These are phyloP conservation scores for Alternaria brassicicola DNA, from an alignment of 2,329 filamentous ascomycete genomes.

Conservation along the genomic window DNA sequence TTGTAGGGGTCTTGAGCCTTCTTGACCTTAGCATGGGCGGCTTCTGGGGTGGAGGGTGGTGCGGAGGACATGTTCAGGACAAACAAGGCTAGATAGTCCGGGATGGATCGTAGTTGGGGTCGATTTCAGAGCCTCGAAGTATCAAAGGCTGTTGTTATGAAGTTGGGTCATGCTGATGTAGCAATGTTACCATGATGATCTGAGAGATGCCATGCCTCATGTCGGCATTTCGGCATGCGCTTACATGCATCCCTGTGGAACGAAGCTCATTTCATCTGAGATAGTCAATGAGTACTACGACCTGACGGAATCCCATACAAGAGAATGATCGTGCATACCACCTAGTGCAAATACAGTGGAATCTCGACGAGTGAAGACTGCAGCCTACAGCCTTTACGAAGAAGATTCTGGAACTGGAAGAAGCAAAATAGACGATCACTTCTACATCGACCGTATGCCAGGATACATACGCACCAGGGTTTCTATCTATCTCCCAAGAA, in stretches of 20 bases:
- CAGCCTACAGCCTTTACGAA: not conserved
- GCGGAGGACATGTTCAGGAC: constrained; percentile 51
- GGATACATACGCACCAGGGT: not conserved
- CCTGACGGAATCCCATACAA: not conserved
- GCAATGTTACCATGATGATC: not conserved
- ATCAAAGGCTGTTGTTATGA: not conserved
- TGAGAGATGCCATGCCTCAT: not conserved
- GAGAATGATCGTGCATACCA: not conserved
- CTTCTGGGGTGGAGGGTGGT: constrained; percentile 78
- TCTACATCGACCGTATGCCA: not conserved
- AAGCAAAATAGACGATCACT: not conserved
- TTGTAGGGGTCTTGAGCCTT: constrained; percentile 86
- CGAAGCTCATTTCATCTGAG: not conserved
- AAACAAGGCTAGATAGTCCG: not conserved
- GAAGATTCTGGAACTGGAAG: not conserved
- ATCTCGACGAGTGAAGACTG: not conserved
- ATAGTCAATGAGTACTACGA: not conserved
- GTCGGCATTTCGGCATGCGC: constrained; percentile 17
- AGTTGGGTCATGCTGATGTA: not conserved
- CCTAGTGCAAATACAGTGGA: not conserved
- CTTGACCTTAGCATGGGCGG: constrained; percentile 78
- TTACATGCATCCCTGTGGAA: not conserved
- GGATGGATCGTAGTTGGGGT: not conserved
- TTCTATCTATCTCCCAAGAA: not conserved
- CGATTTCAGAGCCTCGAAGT: not conserved